Evolutionary conservation across 768 basidiomycete genomes (phyloP).

Genomic region (Russula ochroleuca): DNA sequence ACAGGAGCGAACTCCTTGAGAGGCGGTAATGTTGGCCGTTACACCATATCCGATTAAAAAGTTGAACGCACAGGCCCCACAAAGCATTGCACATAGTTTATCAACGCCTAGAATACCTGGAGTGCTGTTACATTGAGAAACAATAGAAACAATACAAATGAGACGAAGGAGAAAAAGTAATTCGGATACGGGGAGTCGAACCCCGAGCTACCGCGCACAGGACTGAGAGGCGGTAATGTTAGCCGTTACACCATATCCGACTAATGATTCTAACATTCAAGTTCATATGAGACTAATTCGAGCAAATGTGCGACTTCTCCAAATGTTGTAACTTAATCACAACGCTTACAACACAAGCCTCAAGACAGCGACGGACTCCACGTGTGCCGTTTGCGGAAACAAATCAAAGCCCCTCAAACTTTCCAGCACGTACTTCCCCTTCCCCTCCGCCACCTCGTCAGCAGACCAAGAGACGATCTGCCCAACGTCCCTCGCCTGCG

Average conservation of each 20-base stretch:
- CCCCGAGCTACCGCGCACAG: conserved; percentile 39
- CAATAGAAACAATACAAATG: background rate
- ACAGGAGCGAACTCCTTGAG: conserved; percentile 24
- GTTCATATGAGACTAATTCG: background rate
- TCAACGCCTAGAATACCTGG: no score
- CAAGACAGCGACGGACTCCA: conserved; percentile 45
- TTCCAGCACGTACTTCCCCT: conserved; percentile 65
- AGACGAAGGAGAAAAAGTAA: background rate
- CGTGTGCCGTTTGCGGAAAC: conserved; percentile 75
- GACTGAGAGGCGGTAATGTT: conserved; percentile 37
- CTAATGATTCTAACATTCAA: accelerated
- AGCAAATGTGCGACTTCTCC: no score
- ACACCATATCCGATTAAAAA: conserved; percentile 35
- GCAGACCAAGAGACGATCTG: conserved; percentile 51
- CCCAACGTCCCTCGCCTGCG: conserved; percentile 85
- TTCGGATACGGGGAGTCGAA: conserved; percentile 43
- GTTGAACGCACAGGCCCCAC: background rate
- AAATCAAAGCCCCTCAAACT: conserved; percentile 87
- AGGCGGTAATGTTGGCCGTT: conserved; percentile 40
- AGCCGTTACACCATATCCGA: conserved; percentile 40
- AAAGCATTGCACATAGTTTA: background rate
- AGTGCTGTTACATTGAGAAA: no score
- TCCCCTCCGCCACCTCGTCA: conserved; percentile 35
- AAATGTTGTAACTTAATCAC: no score
- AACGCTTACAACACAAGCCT: conserved; percentile 43